phyloP scores from a whole-genome alignment of 371 early-diverging fungal species.

The Nosema bombycis region DNA sequence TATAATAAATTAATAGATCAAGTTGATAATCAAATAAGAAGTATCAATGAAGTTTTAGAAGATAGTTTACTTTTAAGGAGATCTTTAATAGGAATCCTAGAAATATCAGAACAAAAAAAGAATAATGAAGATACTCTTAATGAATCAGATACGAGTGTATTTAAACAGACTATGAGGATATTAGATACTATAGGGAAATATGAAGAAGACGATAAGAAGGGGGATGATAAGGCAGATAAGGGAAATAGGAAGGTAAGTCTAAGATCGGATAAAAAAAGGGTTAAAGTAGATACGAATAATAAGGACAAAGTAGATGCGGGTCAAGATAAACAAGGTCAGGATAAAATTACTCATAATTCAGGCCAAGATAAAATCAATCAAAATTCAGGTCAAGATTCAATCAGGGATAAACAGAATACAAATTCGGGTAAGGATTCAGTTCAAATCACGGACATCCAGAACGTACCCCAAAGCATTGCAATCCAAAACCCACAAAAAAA shows the following conservation, averaged over 20 bases:
- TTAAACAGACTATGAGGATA: not conserved
- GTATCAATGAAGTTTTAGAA: not conserved
- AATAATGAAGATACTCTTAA: not conserved
- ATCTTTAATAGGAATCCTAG: not conserved
- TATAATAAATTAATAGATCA: not conserved
- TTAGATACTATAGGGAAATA: not conserved
- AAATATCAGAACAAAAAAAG: not conserved
- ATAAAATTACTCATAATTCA: not conserved
- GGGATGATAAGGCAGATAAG: not conserved
- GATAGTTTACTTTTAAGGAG: not conserved
- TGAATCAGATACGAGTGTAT: not conserved
- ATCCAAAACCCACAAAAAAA: too few species aligned
- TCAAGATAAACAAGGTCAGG: not conserved
- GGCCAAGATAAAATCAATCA: too few species aligned
- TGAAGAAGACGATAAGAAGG: not conserved
- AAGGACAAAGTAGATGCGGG: not conserved
- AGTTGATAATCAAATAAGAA: constrained; percentile 5
- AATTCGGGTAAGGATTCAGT: too few species aligned
- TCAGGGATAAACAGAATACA: too few species aligned
- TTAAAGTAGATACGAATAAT: not conserved
- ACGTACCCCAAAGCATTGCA: too few species aligned
- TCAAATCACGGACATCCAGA: too few species aligned
- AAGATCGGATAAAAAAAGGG: not conserved
- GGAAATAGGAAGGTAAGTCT: not conserved
- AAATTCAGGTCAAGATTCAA: too few species aligned